Percentiles rank a stretch among this genome's conserved stretches.
Conservation (phyloP, 371 early-diverging fungal genomes). For the Chytridiales sp. region DNA sequence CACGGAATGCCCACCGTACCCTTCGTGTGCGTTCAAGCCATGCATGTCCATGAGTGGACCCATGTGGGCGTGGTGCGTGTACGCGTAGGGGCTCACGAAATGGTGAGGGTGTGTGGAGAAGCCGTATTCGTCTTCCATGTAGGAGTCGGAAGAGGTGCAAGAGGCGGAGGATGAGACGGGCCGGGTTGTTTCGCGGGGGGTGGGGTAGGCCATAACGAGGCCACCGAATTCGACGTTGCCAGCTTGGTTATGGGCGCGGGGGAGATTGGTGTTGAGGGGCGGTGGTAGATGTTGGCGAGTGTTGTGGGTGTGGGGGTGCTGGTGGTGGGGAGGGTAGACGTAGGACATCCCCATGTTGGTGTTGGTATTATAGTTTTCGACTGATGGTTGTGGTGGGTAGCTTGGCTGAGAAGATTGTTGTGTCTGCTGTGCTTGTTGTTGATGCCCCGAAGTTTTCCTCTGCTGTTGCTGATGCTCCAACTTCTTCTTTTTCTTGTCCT, state of each 20-base stretch:
- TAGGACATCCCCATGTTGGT: too few relatives aligned
- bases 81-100: not conserved
- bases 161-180: not conserved
- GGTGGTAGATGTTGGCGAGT: not conserved
- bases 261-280: not conserved
- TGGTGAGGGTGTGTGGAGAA: not conserved
- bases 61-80: not conserved
- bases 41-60: not conserved
- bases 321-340: not conserved
- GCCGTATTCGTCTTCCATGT: not conserved
- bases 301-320: not conserved
- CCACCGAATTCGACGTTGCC: conserved; percentile 5
- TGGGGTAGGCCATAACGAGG: conserved; percentile 12
- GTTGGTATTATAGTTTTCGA: too few relatives aligned
- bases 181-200: not conserved
- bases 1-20: not conserved
- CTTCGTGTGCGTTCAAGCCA: not conserved
- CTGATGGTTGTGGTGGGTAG: not conserved
- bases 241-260: too few relatives aligned
- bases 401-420: not conserved
- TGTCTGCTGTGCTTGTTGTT: too few relatives aligned
- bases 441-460: too few relatives aligned
- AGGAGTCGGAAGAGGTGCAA: not conserved
- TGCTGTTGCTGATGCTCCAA: not conserved
- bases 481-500: not conserved